These are phyloP conservation scores for Azolla pinnata DNA, from an alignment of 75 land plant genomes.

Conservation along the genomic window DNA sequence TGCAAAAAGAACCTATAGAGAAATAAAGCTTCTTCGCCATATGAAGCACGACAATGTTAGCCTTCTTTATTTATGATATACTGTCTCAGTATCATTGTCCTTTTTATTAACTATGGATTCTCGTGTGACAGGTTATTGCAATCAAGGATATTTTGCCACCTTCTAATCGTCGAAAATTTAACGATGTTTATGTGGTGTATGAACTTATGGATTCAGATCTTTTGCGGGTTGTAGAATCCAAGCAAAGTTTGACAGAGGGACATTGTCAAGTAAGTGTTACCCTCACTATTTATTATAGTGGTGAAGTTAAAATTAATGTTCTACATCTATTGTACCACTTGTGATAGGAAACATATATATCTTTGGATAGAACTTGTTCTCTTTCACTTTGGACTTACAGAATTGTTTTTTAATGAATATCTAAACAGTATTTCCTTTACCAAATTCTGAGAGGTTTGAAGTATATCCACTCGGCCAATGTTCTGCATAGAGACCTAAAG, in stretches of 20 bases:
- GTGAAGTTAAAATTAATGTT: too few relatives aligned
- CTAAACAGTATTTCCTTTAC: constrained; percentile 77
- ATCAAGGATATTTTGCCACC: constrained; percentile 44
- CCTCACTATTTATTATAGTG: too few relatives aligned
- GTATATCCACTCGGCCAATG: constrained; percentile 81
- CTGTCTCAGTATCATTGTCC: background rate
- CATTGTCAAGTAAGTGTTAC: constrained; percentile 17
- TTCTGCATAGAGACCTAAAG: constrained; percentile 77
- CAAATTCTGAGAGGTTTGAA: constrained; percentile 81
- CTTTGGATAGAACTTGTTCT: background rate
- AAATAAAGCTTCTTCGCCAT: constrained; percentile 27
- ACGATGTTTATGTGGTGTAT: constrained; percentile 42
- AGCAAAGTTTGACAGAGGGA: constrained; percentile 32
- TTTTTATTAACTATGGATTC: background rate
- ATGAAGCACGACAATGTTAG: constrained; percentile 28
- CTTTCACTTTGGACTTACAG: background rate
- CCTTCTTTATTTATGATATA: background rate
- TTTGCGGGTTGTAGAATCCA: constrained; percentile 27
- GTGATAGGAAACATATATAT: background rate
- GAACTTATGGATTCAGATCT: constrained; percentile 41
- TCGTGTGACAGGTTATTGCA: constrained; percentile 16
- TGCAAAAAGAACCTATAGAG: constrained; percentile 31
- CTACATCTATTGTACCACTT: background rate
- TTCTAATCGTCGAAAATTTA: constrained; percentile 12
- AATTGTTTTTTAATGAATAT: background rate